These are phyloP conservation scores for Xylariomycetidae sp. DNA, from an alignment of 2,329 filamentous ascomycete genomes.

Conservation along the genomic window DNA sequence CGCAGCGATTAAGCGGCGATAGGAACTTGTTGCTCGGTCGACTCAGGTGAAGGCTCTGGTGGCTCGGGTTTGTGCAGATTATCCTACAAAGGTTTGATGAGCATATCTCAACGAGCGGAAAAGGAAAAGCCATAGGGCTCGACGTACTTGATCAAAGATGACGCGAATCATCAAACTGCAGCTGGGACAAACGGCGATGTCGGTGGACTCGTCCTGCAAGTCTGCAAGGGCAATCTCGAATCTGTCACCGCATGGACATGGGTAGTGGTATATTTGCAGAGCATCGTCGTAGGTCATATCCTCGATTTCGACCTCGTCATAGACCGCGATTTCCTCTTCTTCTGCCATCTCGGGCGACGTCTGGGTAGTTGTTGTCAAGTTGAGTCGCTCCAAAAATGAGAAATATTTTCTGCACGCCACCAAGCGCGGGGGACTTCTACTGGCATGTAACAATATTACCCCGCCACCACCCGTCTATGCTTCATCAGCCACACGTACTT, in stretches of 20 bases:
- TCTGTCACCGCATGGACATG: slow-evolving; percentile 93
- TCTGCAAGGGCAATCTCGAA: slow-evolving; percentile 89
- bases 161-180: slow-evolving; percentile 96
- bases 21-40: slow-evolving; percentile 21
- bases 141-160: slow-evolving; percentile 77
- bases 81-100: slow-evolving; percentile 15
- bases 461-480: neutral
- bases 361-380: slow-evolving; percentile 2
- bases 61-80: slow-evolving; percentile 23
- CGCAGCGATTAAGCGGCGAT: slow-evolving; percentile 19
- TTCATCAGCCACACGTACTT: neutral
- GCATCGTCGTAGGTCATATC: slow-evolving; percentile 89
- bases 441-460: no score
- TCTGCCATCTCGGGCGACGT: slow-evolving; percentile 66
- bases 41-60: slow-evolving; percentile 20
- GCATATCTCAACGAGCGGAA: neutral
- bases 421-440: no score
- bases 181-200: slow-evolving; percentile 95
- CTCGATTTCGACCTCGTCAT: slow-evolving; percentile 98
- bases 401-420: no score
- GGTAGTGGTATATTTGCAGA: slow-evolving; percentile 89
- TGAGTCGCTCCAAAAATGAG: neutral
- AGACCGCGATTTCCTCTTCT: slow-evolving; percentile 63
- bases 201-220: slow-evolving; percentile 74
- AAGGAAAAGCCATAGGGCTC: neutral